Evolutionary conservation across 352 stramenopile genomes (phyloP), one percentile per base, ranked within the genome.

Genomic region (Pythium rishiriense): DNA sequence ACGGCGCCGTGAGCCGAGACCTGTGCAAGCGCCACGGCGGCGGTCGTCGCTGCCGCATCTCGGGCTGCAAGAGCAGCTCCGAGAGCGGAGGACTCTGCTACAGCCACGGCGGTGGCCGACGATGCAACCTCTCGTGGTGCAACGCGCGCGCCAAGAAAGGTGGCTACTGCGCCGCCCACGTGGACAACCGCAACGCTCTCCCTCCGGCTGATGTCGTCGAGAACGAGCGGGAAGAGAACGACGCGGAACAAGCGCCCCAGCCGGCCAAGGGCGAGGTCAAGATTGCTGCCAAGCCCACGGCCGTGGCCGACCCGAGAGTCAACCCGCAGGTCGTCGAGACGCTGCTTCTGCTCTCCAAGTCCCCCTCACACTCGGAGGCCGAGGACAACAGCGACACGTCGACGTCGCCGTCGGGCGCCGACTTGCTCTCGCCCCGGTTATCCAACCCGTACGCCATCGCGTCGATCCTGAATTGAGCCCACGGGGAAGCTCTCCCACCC

Each of bases 11-110:
- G n/a, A 90, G 81, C 47, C 83, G 81, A 3, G 83, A 92, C n/a
- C 61, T 92, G 67, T 92, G 83, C 70, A 92, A 92, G 64, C 83
- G 83, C 52, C 83, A 92, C 66, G 83, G 83, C 17, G 83, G 83
- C n/a, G 83, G 83, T 1, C 79, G 83, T 3, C 81, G 83, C 1
- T 92, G 83, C 63, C 80, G 81, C 46, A 75, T 92, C 28, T 65
- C 54, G 22, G 81, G 79, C 53, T 92, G 81, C 69, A 90, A 88
- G 68, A 89, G 79, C 69, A 87, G 75, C 59, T 79, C 77, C 0
- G 83, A 92, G 72, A 90, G 81, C 43, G 83, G 83, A 9, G 83
- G 83, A 0, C 59, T 92, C 26, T 92, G 83, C 74, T 92, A 92
- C 70, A 88, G 77, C 54, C 83, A 92, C 58, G 83, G 83, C 15